These are phyloP conservation scores for Puccinia sorghi DNA, from an alignment of 1,284 basidiomycete species.

Conservation along the genomic window DNA sequence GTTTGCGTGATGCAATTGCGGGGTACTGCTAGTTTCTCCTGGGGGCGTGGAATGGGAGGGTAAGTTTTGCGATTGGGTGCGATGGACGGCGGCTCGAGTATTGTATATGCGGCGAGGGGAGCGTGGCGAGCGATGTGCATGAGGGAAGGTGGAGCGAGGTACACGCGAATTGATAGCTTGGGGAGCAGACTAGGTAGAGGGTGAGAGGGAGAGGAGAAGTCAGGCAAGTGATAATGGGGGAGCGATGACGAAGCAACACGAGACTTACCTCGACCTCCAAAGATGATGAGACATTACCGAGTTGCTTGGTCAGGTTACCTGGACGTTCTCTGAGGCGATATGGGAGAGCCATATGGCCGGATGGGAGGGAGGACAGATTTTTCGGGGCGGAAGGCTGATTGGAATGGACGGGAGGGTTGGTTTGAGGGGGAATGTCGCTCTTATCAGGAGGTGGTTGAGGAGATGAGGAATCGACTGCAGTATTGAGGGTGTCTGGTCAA, in stretches of 20 bases:
- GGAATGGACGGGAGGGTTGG: background rate
- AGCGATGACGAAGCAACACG: background rate
- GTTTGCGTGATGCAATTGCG: background rate
- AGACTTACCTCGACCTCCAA: slow-evolving; percentile 22
- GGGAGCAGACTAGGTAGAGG: slow-evolving; percentile 15
- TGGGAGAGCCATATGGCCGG: slow-evolving; percentile 2
- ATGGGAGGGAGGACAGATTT: slow-evolving; percentile 22
- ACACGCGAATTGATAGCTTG: slow-evolving; percentile 17
- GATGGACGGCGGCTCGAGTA: slow-evolving; percentile 35
- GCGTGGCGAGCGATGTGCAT: slow-evolving; percentile 41
- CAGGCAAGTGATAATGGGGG: background rate
- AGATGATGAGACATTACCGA: background rate
- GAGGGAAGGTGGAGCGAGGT: slow-evolving; percentile 47
- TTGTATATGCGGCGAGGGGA: slow-evolving; percentile 46
- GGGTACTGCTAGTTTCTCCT: slow-evolving; percentile 9
- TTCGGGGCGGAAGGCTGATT: background rate
- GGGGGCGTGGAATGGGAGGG: background rate
- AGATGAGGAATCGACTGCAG: slow-evolving; percentile 45
- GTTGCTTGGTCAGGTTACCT: slow-evolving; percentile 9
- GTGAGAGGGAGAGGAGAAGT: background rate
- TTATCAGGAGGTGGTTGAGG: slow-evolving; percentile 5
- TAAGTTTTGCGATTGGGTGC: slow-evolving; percentile 12
- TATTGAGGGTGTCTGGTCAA: slow-evolving; percentile 37
- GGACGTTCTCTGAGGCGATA: slow-evolving; percentile 28
- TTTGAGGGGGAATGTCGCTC: background rate